Conservation (phyloP, 495 filamentous ascomycete species). For the Lepraria neglecta region DNA sequence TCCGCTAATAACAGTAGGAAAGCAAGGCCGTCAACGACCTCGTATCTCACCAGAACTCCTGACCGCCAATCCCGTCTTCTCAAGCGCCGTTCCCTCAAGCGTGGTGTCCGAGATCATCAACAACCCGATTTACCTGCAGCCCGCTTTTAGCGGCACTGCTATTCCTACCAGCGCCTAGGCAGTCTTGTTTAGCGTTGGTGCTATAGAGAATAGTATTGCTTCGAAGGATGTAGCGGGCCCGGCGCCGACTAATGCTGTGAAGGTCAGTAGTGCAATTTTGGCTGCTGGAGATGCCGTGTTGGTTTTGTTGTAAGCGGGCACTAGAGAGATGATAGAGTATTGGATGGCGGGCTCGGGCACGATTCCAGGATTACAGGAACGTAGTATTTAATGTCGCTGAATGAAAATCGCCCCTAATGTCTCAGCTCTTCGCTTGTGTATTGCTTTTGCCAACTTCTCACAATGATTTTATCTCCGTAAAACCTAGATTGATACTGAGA, state of each 20-base stretch:
- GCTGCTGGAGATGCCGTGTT: conserved; percentile 5
- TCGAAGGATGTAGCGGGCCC: not conserved
- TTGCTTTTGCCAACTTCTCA: no score
- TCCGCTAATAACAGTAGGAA: no score
- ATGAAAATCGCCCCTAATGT: no score
- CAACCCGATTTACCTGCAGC: no score
- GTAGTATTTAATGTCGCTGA: no score
- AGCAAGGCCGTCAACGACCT: no score
- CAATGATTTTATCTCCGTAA: no score
- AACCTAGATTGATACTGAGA: no score
- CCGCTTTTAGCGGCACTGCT: not conserved
- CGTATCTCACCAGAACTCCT: no score
- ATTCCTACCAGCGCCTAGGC: not conserved
- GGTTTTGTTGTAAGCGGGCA: not conserved
- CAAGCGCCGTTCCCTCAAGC: not conserved
- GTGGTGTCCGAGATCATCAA: not conserved
- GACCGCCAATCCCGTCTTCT: no score
- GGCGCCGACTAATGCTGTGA: not conserved
- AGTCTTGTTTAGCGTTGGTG: not conserved
- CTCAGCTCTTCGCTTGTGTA: no score
- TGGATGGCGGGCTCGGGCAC: not conserved
- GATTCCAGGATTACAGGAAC: no score
- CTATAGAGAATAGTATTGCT: not conserved
- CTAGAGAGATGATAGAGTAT: not conserved
- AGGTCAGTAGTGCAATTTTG: not conserved